Percentiles rank a stretch among this genome's conserved stretches.
These are phyloP conservation scores for Meyerozyma smithsonii DNA, from an alignment of 1,139 yeast genomes.

Conservation along the genomic window DNA sequence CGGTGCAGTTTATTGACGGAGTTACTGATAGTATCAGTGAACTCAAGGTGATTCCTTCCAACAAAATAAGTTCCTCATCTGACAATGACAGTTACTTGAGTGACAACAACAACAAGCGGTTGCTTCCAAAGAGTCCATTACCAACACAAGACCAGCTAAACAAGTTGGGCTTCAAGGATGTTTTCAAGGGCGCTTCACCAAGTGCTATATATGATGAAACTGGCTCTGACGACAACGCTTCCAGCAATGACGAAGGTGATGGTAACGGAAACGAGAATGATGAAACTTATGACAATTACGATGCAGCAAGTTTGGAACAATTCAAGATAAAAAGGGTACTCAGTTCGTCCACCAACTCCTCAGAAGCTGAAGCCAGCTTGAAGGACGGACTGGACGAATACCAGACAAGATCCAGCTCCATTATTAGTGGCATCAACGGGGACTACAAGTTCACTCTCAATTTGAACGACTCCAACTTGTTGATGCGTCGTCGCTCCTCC, in stretches of 20 bases:
- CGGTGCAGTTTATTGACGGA: conserved; percentile 21
- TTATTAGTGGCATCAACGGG: conserved; percentile 36
- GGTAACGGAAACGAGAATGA: conserved; percentile 13
- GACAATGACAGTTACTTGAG: conserved; percentile 1
- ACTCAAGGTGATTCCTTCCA: neutral
- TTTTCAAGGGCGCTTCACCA: conserved; percentile 20
- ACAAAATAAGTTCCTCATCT: neutral
- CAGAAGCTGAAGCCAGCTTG: conserved; percentile 4
- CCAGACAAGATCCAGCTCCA: conserved; percentile 42
- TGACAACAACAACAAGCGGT: conserved; percentile 7
- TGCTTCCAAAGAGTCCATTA: conserved; percentile 26
- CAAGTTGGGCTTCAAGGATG: conserved; percentile 28
- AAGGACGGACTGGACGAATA: conserved; percentile 14
- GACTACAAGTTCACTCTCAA: conserved; percentile 42
- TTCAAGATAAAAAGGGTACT: conserved; percentile 4
- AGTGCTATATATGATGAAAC: conserved; percentile 10
- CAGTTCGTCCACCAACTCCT: conserved; percentile 9
- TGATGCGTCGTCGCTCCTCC: conserved; percentile 30
- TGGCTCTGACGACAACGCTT: conserved; percentile 13
- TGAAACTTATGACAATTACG: conserved; percentile 5
- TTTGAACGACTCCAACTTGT: conserved; percentile 38
- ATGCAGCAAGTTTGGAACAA: conserved; percentile 1
- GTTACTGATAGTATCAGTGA: neutral
- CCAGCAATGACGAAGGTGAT: conserved; percentile 17
- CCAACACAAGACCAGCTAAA: conserved; percentile 18